Conservation (phyloP, 2,329 filamentous ascomycete species). For the Arthroderma sp. region DNA sequence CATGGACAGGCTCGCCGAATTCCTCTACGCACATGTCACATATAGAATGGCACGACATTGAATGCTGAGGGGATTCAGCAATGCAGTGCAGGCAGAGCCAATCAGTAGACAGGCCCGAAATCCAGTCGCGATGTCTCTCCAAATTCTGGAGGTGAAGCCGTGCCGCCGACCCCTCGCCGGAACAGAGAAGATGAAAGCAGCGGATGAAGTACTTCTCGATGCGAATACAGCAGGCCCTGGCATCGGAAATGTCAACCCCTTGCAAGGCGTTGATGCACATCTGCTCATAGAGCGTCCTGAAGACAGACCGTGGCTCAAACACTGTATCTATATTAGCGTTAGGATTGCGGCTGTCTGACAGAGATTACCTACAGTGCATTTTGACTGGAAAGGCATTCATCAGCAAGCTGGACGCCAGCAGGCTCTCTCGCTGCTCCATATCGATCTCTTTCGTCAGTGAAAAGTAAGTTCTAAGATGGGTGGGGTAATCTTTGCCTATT, state of each 20-base stretch:
- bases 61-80: background rate
- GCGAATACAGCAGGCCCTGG: background rate
- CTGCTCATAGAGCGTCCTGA: background rate
- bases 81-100: background rate
- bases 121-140: background rate
- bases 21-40: background rate
- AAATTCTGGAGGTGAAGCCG: background rate
- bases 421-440: background rate
- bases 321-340: background rate
- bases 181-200: background rate
- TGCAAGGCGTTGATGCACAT: background rate
- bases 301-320: background rate
- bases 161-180: background rate
- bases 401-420: background rate
- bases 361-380: background rate
- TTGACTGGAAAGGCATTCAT: background rate
- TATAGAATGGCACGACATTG: background rate
- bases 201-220: background rate
- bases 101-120: background rate
- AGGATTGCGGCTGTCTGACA: no score
- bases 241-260: background rate
- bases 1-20: background rate
- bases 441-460: background rate
- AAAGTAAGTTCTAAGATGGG: background rate
- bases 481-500: background rate